A percentile compares a stretch with the other conserved stretches of the same genome.
Conservation (phyloP, 108 stramenopile genomes). For the Mediolabrus comicus region DNA sequence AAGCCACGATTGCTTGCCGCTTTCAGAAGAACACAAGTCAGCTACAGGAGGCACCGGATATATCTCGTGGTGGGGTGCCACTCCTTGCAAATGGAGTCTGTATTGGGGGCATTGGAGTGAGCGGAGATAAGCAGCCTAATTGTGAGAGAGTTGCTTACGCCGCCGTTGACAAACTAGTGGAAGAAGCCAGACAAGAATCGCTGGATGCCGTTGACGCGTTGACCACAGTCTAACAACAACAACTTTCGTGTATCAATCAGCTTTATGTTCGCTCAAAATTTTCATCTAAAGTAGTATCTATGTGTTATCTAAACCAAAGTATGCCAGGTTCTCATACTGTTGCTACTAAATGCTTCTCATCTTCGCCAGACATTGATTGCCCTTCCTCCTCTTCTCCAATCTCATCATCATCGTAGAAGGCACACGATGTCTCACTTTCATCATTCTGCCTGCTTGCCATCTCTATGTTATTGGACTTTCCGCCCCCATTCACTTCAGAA, state of each 20-base stretch:
- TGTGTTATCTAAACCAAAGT: background rate
- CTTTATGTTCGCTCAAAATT: background rate
- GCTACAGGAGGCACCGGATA: background rate
- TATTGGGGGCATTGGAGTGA: background rate
- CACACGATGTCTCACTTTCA: conserved; percentile 78
- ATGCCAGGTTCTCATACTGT: background rate
- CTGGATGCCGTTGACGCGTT: too few relatives aligned
- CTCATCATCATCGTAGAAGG: conserved; percentile 74
- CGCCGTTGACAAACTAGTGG: background rate
- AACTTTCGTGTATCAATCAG: too few relatives aligned
- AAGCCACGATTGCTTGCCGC: background rate
- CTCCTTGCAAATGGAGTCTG: background rate
- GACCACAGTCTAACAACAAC: too few relatives aligned
- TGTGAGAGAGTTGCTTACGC: background rate
- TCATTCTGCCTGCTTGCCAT: conserved; percentile 74
- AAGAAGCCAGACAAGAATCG: background rate
- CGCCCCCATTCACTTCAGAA: conserved; percentile 14
- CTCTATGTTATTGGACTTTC: conserved; percentile 45
- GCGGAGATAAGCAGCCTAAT: background rate
- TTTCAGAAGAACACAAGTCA: background rate
- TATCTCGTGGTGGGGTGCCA: background rate
- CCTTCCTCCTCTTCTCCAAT: conserved; percentile 67
- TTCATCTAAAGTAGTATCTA: background rate
- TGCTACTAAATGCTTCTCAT: conserved; percentile 23
- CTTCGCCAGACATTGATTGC: conserved; percentile 46